phyloP scores from a whole-genome alignment of 441 rosid genomes.

The Erodium moschatum region DNA sequence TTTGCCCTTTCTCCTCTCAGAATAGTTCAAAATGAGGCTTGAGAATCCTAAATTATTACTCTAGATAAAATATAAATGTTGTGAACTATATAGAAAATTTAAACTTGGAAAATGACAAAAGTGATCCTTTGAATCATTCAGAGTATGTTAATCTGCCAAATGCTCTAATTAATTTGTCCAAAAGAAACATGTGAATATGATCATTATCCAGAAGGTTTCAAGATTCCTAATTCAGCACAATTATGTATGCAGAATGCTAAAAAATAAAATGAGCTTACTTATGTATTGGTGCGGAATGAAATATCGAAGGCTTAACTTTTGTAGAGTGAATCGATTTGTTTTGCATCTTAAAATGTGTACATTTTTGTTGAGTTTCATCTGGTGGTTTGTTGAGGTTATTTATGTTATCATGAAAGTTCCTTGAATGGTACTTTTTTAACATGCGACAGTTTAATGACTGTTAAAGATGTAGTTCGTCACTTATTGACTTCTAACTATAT shows the following conservation, averaged over 20 bases:
- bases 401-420: background rate
- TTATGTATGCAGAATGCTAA: background rate
- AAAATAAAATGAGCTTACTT: background rate
- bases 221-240: background rate
- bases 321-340: too few species aligned
- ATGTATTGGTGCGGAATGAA: too few species aligned
- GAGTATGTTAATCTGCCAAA: background rate
- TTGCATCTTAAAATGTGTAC: too few species aligned
- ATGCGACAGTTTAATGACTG: background rate
- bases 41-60: background rate
- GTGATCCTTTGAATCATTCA: background rate
- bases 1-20: slow-evolving; percentile 8
- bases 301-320: too few species aligned
- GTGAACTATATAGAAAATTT: background rate
- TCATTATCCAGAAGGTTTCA: background rate
- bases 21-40: background rate
- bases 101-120: background rate
- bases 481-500: slow-evolving; percentile 8
- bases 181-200: background rate
- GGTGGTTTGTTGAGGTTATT: background rate
- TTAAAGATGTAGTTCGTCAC: slow-evolving; percentile 4
- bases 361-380: too few species aligned
- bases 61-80: slow-evolving; percentile 1
- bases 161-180: background rate
- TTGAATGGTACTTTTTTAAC: background rate